phyloP scores from a whole-genome alignment of 495 filamentous ascomycete species.

The Penicillium desertorum region DNA sequence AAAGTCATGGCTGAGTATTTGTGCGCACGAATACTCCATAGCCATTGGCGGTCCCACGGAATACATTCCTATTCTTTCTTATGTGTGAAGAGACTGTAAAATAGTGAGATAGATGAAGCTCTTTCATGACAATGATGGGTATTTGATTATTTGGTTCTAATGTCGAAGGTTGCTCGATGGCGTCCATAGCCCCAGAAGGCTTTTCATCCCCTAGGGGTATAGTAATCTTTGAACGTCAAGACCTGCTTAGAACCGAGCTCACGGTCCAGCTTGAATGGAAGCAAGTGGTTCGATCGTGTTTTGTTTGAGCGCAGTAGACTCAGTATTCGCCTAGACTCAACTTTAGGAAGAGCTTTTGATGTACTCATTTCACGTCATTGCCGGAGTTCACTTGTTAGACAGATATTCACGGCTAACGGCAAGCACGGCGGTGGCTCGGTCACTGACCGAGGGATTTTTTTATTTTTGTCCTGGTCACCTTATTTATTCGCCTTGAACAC shows the following conservation, averaged over 20 bases:
- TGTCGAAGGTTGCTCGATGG: not conserved
- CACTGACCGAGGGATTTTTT: not conserved
- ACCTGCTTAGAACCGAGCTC: not conserved
- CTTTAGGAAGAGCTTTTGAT: not conserved
- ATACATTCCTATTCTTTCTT: not conserved
- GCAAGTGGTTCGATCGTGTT: not conserved
- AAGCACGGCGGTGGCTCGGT: not conserved
- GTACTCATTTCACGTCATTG: not conserved
- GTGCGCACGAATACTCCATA: too few species aligned
- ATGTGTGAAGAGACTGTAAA: not conserved
- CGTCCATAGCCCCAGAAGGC: not conserved
- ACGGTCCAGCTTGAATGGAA: not conserved
- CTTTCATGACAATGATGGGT: conserved; percentile 5
- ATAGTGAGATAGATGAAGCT: not conserved
- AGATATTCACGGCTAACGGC: not conserved
- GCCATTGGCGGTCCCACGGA: too few species aligned
- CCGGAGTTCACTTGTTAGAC: not conserved
- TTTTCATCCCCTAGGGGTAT: not conserved
- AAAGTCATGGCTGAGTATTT: too few species aligned
- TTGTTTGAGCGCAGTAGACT: not conserved
- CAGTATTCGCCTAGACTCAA: not conserved
- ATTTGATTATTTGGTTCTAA: conserved; percentile 3
- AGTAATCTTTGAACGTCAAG: not conserved
- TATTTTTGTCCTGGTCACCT: not conserved
- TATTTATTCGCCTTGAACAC: conserved; percentile 52